These are phyloP conservation scores for Monosporascus sp. DNA, from an alignment of 2,329 filamentous ascomycete species.

Conservation along the genomic window DNA sequence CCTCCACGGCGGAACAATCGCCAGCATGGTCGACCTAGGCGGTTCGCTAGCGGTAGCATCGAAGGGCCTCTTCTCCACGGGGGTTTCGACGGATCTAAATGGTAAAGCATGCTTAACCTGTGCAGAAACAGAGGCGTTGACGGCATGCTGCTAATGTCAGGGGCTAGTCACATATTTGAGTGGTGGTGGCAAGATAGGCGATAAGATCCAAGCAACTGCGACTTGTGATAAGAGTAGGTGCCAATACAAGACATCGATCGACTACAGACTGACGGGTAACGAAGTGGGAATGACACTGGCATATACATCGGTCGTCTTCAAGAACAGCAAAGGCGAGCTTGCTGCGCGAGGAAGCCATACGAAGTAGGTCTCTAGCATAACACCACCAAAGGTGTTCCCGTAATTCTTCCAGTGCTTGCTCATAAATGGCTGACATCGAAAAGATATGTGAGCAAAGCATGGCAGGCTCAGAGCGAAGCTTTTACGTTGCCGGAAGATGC, in stretches of 20 bases:
- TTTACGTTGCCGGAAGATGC: slow-evolving; percentile 18
- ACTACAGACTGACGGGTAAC: background rate
- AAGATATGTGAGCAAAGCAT: slow-evolving; percentile 33
- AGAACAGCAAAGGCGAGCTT: slow-evolving; percentile 52
- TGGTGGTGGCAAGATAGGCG: slow-evolving; percentile 51
- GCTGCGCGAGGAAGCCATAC: slow-evolving; percentile 61
- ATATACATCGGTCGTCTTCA: slow-evolving; percentile 55
- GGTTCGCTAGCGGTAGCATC: slow-evolving; percentile 62
- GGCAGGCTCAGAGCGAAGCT: slow-evolving; percentile 18
- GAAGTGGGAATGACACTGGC: slow-evolving; percentile 59
- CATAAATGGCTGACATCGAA: slow-evolving; percentile 18
- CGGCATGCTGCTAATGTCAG: slow-evolving; percentile 4
- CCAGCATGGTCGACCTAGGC: slow-evolving; percentile 65
- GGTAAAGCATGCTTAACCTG: slow-evolving; percentile 31
- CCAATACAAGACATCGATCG: background rate
- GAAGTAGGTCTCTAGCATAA: slow-evolving; percentile 40
- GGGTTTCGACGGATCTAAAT: slow-evolving; percentile 61
- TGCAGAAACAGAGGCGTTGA: background rate
- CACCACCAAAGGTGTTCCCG: background rate
- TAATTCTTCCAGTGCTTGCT: slow-evolving; percentile 1
- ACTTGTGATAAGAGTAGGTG: slow-evolving; percentile 55
- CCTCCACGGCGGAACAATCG: slow-evolving; percentile 73
- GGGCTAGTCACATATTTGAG: slow-evolving; percentile 56
- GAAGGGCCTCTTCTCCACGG: slow-evolving; percentile 56
- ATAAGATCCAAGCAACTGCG: slow-evolving; percentile 50